Base-by-base conservation (phyloP, 108 stramenopile genomes). In the Fragilariopsis cylindrus region DNA sequence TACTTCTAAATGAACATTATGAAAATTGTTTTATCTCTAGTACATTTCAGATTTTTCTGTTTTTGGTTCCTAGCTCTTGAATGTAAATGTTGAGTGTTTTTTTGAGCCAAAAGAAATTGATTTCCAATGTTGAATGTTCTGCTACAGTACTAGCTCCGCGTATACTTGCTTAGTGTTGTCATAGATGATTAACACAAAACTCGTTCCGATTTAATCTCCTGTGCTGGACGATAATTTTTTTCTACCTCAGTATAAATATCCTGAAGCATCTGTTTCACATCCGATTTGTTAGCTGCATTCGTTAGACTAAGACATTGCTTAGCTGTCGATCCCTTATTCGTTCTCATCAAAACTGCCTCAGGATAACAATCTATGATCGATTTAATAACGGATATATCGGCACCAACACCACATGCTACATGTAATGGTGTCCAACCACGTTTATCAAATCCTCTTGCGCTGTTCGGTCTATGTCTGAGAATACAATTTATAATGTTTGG, bases 341-440 rank as follows among this genome's bases (percentile, higher is more conserved):
- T 91, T 57, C 62, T 41, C 75, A 84, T 76, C 21, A 88, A 64
- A 12, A 76, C 78, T 3, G 90, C 91, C 78, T 95, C 93, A 63
- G 91, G 91, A 60, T 92, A 95, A n/a, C 84, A 83, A 48, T 77
- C 57, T 44, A 92, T 67, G 50, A 95, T 73, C 0, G 74, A 50
- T 70, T 85, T 72, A 70, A 92, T 82, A n/a, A 92, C 90, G 4
- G 72, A 55, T 12, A 85, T 82, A 7, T 87, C 80, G 8, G 93
- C 91, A 44, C 87, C 89, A 46, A 87, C 85, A 44, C 85, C 85
- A 66, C 90, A 91, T 4, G 93, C 93, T 58, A 90, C 87, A 70
- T 95, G 93, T 5, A 95, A 69, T 50, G 88, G 88, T 8, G 86
- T 78, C 90, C 90, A 91, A 4, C 88, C 88, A 67, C 88, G 74